Base-by-base conservation (phyloP, 1,139 yeast genomes). In the Candida sanyaensis region DNA sequence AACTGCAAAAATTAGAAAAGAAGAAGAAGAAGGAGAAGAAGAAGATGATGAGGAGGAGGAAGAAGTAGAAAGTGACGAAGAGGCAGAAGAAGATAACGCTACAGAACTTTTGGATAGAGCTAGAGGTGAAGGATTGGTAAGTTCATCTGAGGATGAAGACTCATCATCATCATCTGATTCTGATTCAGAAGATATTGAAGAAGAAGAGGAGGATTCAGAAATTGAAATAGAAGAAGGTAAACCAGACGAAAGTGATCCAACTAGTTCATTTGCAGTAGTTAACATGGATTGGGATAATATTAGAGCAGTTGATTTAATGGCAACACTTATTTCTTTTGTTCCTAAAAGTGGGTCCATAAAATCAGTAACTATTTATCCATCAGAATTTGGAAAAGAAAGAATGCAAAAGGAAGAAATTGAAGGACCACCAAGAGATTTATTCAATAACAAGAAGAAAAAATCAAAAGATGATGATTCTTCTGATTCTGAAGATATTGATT, bases 231-330 rank as follows among this genome's bases (percentile, higher is more conserved):
- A 84, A 55, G 73, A 71, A 31, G 64, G 67, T 7, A 78, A 81
- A 49, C 88, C 95, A 10, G 93, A 88, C 44, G 85, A 83, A 50
- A 96, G 97, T 39, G 97, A 92, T 1, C 96, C 96, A 28, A 78
- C 96, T 0, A 71, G 73, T 33, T 73, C 88, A 5, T 77, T 95
- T 62, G 99, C 99, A 0, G 96, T 86, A 1, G 99, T 95, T 30
- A 95, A 95, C 61, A 76, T 95, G 80, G 99, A 95, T 63, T 95
- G 99, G 99, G 99, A 95, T 58, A 88, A 93, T 61, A 77, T 95
- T 21, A 79, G 83, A 45, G 88, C 98, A 0, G 83, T 82, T 10
- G 99, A 93, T 64, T 63, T 95, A 55, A 83, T 89, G 88, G 96
- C 96, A 5, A 87, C 98, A 0, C 90, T 95, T 58, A 73, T 84